A percentile compares a stretch with the other conserved stretches of the same genome.
phyloP scores from a whole-genome alignment of 345 rosid genomes.

The Carallia brachiata region DNA sequence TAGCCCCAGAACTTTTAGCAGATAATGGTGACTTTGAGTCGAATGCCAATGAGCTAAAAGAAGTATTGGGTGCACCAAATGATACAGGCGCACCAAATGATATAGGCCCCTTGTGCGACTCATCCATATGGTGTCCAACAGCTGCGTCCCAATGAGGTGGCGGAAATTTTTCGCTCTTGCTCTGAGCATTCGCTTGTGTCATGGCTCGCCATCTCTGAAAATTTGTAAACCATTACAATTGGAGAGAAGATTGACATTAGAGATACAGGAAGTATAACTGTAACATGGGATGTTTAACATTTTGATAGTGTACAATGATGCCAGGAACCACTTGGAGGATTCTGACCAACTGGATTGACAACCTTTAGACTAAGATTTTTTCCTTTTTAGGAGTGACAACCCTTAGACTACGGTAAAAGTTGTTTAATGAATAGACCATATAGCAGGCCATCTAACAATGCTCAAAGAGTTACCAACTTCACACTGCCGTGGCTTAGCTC shows the following conservation, averaged over 20 bases:
- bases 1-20: conserved; percentile 28
- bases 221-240: background rate
- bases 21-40: conserved; percentile 40
- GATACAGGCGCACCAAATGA: conserved; percentile 43
- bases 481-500: background rate
- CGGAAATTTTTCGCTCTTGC: conserved; percentile 92
- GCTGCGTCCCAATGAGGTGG: conserved; percentile 95
- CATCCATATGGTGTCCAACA: conserved; percentile 49
- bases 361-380: too few relatives aligned
- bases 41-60: conserved; percentile 36
- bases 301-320: too few relatives aligned
- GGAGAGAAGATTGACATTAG: background rate
- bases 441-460: background rate
- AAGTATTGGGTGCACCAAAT: conserved; percentile 39
- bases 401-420: too few relatives aligned
- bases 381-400: too few relatives aligned
- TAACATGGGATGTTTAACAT: background rate
- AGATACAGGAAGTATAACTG: background rate
- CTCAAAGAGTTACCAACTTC: background rate
- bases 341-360: too few relatives aligned
- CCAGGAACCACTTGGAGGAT: too few relatives aligned
- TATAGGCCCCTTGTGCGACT: conserved; percentile 42
- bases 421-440: too few relatives aligned
- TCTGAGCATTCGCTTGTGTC: conserved; percentile 57
- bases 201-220: conserved; percentile 29